Conservation (phyloP, 2,329 filamentous ascomycete species). For the Botrytis pseudocinerea region DNA sequence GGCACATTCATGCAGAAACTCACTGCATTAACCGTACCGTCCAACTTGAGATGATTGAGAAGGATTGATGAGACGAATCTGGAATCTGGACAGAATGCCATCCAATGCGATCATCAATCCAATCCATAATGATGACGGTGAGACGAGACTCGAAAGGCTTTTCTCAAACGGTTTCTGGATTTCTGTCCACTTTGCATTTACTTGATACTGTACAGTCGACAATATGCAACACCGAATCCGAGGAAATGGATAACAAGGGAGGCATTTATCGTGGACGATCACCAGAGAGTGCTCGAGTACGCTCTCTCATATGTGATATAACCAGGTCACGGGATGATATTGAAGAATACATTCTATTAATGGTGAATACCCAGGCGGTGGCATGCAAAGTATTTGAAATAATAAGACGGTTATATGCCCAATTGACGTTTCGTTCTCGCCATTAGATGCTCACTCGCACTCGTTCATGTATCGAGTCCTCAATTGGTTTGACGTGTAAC, state of each 20-base stretch:
- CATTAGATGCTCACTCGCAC: too few species aligned
- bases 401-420: not conserved
- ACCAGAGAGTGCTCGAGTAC: too few species aligned
- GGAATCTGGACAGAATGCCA: not conserved
- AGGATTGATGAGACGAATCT: slow-evolving; percentile 2
- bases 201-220: not conserved
- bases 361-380: not conserved
- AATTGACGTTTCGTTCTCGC: not conserved
- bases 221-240: not conserved
- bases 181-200: not conserved
- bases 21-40: not conserved
- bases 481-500: not conserved
- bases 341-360: not conserved
- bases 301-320: too few species aligned
- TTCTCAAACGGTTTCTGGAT: not conserved
- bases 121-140: not conserved
- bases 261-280: not conserved
- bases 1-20: not conserved
- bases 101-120: not conserved
- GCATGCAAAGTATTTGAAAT: not conserved
- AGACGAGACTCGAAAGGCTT: not conserved
- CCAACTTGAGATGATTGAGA: not conserved
- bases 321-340: too few species aligned
- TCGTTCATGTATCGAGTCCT: not conserved
- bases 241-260: not conserved